Percentiles rank a stretch among this genome's conserved stretches.
These are phyloP conservation scores for Starmerella khaoyaiensis DNA, from an alignment of 805 yeast species.

Conservation along the genomic window DNA sequence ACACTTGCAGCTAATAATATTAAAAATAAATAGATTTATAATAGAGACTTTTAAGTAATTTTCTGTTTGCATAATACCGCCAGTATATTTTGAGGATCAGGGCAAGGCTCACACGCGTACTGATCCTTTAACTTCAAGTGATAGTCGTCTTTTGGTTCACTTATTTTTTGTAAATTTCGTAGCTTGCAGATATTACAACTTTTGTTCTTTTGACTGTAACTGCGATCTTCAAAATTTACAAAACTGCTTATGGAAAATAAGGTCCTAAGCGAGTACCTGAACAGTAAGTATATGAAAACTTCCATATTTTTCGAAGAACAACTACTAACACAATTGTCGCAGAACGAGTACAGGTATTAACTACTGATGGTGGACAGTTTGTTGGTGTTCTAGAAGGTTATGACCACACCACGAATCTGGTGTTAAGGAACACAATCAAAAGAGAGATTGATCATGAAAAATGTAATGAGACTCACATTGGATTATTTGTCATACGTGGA, in stretches of 20 bases:
- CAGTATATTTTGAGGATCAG: too few relatives aligned
- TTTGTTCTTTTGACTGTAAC: too few relatives aligned
- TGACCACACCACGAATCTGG: constrained; percentile 29
- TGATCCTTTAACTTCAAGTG: too few relatives aligned
- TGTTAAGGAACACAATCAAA: constrained; percentile 24
- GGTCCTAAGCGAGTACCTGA: constrained; percentile 19
- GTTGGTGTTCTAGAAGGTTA: constrained; percentile 29
- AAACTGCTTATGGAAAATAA: constrained; percentile 13
- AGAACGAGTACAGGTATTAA: constrained; percentile 25
- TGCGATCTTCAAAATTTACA: too few relatives aligned
- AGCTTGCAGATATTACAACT: too few relatives aligned
- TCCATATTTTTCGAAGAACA: background rate
- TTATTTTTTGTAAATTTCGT: too few relatives aligned
- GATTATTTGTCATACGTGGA: constrained; percentile 29
- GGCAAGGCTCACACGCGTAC: too few relatives aligned
- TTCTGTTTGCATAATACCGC: too few relatives aligned
- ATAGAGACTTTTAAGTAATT: background rate
- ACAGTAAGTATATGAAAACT: constrained; percentile 18
- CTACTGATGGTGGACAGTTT: constrained; percentile 28
- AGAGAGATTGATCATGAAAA: constrained; percentile 19
- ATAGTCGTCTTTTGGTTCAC: too few relatives aligned
- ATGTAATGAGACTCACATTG: constrained; percentile 23
- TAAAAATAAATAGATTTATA: too few relatives aligned
- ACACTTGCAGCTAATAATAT: constrained; percentile 8
- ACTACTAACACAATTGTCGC: background rate